Evolutionary conservation across 225 moss, liverwort and hornwort species (phyloP).

Genomic region (Marchantia polymorpha): DNA sequence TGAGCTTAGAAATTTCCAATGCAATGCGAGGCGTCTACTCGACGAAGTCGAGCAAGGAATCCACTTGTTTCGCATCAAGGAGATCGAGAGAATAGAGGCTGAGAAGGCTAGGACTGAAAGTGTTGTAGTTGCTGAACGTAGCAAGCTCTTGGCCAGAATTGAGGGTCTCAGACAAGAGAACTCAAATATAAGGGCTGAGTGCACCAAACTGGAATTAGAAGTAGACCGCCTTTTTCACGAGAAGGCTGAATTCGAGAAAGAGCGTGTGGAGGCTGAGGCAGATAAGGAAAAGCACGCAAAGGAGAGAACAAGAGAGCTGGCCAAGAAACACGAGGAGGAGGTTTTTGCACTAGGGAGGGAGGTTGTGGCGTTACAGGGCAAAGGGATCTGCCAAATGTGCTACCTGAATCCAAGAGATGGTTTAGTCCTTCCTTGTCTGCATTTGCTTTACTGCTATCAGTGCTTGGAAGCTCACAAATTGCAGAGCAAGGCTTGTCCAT

Average conservation of each 20-base stretch:
- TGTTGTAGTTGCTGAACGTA: neutral
- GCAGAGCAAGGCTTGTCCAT: slow-evolving; percentile 2
- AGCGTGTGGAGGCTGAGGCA: neutral
- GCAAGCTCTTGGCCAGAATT: neutral
- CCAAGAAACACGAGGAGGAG: neutral
- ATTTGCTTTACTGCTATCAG: slow-evolving; percentile 15
- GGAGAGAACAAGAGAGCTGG: neutral
- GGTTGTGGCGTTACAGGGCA: neutral
- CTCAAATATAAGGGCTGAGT: neutral
- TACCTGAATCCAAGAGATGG: slow-evolving; percentile 1
- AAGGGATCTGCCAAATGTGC: slow-evolving; percentile 9
- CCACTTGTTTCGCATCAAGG: neutral
- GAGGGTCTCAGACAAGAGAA: neutral
- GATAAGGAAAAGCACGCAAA: neutral
- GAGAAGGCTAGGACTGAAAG: neutral
- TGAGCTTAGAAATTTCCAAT: slow-evolving; percentile 2
- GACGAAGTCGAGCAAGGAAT: slow-evolving; percentile 12
- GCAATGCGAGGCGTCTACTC: neutral
- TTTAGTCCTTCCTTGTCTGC: slow-evolving; percentile 13
- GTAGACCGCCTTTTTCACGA: neutral
- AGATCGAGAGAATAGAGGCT: neutral
- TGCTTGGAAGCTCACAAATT: slow-evolving; percentile 1
- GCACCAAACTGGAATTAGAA: neutral
- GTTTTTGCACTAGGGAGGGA: neutral
- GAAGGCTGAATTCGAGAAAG: neutral